phyloP scores from a whole-genome alignment of 805 yeast species.

The Ogataea trehaloabstinens region DNA sequence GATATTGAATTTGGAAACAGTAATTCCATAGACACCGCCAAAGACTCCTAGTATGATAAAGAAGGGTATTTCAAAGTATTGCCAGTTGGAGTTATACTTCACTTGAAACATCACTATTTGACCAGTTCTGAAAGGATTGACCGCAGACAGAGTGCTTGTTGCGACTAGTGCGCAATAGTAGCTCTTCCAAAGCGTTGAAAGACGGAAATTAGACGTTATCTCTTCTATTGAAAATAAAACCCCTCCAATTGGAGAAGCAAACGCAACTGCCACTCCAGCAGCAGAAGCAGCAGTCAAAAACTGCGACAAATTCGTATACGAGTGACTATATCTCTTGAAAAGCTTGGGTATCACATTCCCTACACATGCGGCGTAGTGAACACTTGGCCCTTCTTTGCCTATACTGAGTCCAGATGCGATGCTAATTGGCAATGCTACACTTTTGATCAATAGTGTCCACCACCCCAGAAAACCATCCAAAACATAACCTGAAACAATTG shows the following conservation, averaged over 20 bases:
- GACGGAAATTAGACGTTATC: slow-evolving; percentile 68
- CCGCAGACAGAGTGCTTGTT: slow-evolving; percentile 70
- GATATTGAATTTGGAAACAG: slow-evolving; percentile 73
- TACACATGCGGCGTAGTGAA: slow-evolving; percentile 96
- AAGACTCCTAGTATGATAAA: slow-evolving; percentile 78
- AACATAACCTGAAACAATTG: slow-evolving; percentile 87
- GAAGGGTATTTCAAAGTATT: slow-evolving; percentile 76
- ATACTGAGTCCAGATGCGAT: slow-evolving; percentile 91
- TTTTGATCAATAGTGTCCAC: slow-evolving; percentile 70
- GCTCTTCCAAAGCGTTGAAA: slow-evolving; percentile 84
- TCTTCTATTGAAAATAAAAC: slow-evolving; percentile 92
- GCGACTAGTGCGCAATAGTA: slow-evolving; percentile 90
- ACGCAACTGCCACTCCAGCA: slow-evolving; percentile 98
- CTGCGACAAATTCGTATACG: slow-evolving; percentile 49
- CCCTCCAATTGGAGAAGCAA: slow-evolving; percentile 96
- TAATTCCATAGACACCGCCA: slow-evolving; percentile 88
- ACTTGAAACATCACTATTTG: slow-evolving; percentile 92
- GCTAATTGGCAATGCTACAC: slow-evolving; percentile 80
- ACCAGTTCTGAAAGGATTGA: slow-evolving; percentile 93
- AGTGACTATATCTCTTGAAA: slow-evolving; percentile 42
- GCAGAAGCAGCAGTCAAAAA: slow-evolving; percentile 88
- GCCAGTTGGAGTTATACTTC: slow-evolving; percentile 85
- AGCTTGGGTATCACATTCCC: slow-evolving; percentile 73
- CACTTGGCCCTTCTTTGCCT: slow-evolving; percentile 98
- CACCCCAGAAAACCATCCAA: slow-evolving; percentile 74